Conservation (phyloP, 2,329 filamentous ascomycete species). For the Alternaria conjuncta region DNA sequence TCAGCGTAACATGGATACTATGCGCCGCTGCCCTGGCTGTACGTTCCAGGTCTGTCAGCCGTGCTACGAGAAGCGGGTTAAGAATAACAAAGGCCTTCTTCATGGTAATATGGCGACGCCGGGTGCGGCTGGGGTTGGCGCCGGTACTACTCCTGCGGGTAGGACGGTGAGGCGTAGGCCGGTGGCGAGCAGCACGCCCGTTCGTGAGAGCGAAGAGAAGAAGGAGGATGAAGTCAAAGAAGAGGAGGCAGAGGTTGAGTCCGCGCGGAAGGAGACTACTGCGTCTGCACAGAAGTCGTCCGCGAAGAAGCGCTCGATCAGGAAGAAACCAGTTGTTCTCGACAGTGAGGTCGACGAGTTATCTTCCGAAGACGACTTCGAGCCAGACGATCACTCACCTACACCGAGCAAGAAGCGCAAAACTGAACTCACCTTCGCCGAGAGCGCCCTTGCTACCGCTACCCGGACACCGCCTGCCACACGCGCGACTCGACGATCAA, state of each 20-base stretch:
- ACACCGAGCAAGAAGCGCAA: constrained; percentile 15
- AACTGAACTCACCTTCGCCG: constrained; percentile 12
- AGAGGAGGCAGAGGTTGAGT: background rate
- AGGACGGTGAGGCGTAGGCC: constrained; percentile 9
- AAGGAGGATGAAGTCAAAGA: background rate
- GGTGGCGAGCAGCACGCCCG: background rate
- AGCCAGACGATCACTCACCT: constrained; percentile 8
- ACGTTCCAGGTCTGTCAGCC: constrained; percentile 43
- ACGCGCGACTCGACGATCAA: constrained; percentile 1
- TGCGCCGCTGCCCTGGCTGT: constrained; percentile 44
- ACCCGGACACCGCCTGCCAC: background rate
- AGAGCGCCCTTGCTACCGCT: constrained; percentile 8
- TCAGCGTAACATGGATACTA: constrained; percentile 35
- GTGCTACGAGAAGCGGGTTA: constrained; percentile 28
- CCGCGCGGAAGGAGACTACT: background rate
- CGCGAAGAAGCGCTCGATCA: constrained; percentile 9
- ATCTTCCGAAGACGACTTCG: constrained; percentile 16
- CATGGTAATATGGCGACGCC: constrained; percentile 32
- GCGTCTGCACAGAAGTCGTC: background rate
- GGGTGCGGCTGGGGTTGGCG: background rate
- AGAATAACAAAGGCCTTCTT: constrained; percentile 17
- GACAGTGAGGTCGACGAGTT: constrained; percentile 1
- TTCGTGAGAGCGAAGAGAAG: background rate
- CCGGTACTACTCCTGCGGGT: background rate
- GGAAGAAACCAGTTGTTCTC: background rate